Percentiles rank a stretch among this genome's conserved stretches.
Evolutionary conservation across 2,329 filamentous ascomycete genomes (phyloP).

Genomic region (Neofusicoccum kwambonambiense): DNA sequence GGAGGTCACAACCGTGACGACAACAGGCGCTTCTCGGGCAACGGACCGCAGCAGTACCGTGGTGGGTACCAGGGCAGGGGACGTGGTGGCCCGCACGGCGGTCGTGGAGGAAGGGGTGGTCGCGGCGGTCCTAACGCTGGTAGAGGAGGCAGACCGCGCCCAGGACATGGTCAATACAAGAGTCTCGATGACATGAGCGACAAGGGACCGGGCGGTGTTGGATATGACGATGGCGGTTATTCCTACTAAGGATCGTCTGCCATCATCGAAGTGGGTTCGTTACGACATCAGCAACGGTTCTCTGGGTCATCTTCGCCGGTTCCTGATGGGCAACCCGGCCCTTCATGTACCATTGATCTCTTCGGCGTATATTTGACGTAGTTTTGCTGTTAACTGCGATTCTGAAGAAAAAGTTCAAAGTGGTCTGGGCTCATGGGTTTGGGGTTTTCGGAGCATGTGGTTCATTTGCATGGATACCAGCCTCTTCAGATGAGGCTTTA

Average conservation of each 20-base stretch:
- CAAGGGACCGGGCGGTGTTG: constrained; percentile 3
- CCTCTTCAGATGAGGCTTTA: background rate
- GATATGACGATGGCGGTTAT: constrained; percentile 12
- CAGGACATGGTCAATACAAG: constrained; percentile 34
- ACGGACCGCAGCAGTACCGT: constrained; percentile 28
- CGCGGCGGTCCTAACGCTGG: constrained; percentile 26
- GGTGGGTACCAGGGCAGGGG: constrained; percentile 32
- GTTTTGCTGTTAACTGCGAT: background rate
- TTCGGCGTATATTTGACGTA: background rate
- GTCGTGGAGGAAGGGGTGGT: constrained; percentile 41
- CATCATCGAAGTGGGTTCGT: too few species aligned
- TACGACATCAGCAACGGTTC: background rate
- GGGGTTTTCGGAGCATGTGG: background rate
- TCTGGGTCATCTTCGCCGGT: background rate
- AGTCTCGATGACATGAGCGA: constrained; percentile 44
- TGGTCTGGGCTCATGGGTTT: background rate
- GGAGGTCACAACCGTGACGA: constrained; percentile 25
- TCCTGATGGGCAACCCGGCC: too few species aligned
- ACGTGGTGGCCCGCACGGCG: constrained; percentile 34
- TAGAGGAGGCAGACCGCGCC: constrained; percentile 25
- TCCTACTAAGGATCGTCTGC: background rate
- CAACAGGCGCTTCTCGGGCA: constrained; percentile 39
- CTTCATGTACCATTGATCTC: background rate
- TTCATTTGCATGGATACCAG: background rate
- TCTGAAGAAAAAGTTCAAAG: background rate